A percentile compares a stretch with the other conserved stretches of the same genome.
Conservation (phyloP, 2,329 filamentous ascomycete species). For the Plectosphaerella plurivora region DNA sequence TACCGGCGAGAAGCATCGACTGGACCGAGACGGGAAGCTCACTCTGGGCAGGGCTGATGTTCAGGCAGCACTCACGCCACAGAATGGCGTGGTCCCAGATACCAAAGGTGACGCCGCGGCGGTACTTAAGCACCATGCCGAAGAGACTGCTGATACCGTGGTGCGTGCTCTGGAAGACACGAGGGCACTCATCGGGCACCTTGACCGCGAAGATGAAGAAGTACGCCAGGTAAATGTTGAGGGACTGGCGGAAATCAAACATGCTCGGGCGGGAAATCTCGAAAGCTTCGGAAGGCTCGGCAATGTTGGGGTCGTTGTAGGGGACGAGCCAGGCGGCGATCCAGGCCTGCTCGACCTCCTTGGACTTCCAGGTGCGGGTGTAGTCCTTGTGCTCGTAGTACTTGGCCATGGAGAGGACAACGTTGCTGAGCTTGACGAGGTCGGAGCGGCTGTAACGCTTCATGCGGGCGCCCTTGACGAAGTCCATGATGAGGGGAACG, state of each 20-base stretch:
- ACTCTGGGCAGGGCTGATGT: constrained; percentile 43
- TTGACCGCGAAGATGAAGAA: constrained; percentile 55
- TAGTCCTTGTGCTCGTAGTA: constrained; percentile 49
- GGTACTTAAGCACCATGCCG: constrained; percentile 58
- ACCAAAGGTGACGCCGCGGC: constrained; percentile 53
- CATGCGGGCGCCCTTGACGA: constrained; percentile 45
- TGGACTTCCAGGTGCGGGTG: constrained; percentile 42
- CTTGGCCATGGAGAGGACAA: constrained; percentile 43
- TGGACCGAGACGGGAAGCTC: constrained; percentile 43
- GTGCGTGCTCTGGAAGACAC: constrained; percentile 60
- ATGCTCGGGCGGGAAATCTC: constrained; percentile 28
- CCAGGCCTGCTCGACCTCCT: constrained; percentile 42
- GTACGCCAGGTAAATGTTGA: constrained; percentile 34
- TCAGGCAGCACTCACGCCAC: constrained; percentile 52
- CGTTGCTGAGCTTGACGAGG: constrained; percentile 39
- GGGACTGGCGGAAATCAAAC: constrained; percentile 26
- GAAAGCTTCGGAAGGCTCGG: constrained; percentile 22
- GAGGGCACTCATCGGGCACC: constrained; percentile 51
- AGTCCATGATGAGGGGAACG: constrained; percentile 43
- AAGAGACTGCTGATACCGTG: constrained; percentile 58
- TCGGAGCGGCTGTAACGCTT: constrained; percentile 35
- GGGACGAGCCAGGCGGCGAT: constrained; percentile 42
- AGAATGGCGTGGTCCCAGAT: constrained; percentile 62
- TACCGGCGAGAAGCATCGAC: constrained; percentile 39
- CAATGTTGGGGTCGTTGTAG: constrained; percentile 33